Conservation (phyloP, 129 eudicot species). For the Helichrysum umbraculigerum region DNA sequence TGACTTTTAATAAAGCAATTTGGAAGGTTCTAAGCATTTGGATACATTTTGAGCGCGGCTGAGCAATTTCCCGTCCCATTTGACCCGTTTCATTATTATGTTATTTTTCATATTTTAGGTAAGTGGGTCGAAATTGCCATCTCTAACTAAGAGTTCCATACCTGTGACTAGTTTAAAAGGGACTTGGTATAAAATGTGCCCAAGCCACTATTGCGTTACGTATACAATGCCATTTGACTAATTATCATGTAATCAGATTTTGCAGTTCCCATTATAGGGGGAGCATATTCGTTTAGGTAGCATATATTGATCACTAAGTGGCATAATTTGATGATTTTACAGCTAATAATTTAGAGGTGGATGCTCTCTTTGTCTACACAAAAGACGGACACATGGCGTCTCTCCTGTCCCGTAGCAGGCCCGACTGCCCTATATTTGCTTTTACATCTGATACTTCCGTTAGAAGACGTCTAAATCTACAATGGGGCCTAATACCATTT, state of each 20-base stretch:
- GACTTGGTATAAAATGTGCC: background rate
- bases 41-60: background rate
- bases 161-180: background rate
- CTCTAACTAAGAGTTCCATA: background rate
- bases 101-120: too few species aligned
- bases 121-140: background rate
- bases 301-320: background rate
- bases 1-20: background rate
- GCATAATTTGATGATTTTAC: slow-evolving; percentile 29
- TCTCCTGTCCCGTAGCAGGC: slow-evolving; percentile 87
- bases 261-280: background rate
- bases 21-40: background rate
- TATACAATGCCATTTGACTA: background rate
- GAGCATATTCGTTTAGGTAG: background rate
- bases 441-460: slow-evolving; percentile 74
- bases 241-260: background rate
- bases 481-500: slow-evolving; percentile 93
- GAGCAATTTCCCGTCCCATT: background rate
- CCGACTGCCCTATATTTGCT: slow-evolving; percentile 93
- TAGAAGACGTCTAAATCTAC: slow-evolving; percentile 79
- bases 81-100: background rate
- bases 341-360: slow-evolving; percentile 91
- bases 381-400: slow-evolving; percentile 91
- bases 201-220: background rate
- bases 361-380: slow-evolving; percentile 83